Conservation (phyloP, 2,329 filamentous ascomycete species). For the Pseudogymnoascus sp. region DNA sequence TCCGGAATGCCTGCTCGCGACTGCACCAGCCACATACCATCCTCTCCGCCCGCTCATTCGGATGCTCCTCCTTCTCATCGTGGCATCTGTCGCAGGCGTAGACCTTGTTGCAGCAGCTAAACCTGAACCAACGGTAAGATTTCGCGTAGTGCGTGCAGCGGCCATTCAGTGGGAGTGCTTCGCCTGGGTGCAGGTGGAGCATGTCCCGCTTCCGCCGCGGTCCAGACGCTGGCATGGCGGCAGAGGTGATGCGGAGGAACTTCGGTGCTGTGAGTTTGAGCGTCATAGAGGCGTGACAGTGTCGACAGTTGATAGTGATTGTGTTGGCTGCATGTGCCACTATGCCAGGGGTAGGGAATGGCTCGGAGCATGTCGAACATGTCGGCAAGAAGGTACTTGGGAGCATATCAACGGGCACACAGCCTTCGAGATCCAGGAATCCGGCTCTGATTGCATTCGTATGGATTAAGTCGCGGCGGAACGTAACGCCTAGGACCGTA, state of each 20-base stretch:
- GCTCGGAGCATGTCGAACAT: slow-evolving; percentile 65
- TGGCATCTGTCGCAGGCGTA: slow-evolving; percentile 66
- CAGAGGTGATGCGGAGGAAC: slow-evolving; percentile 60
- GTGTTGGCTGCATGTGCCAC: slow-evolving; percentile 66
- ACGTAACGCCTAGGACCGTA: slow-evolving; percentile 42
- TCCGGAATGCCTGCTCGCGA: slow-evolving; percentile 69
- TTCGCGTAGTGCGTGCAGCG: slow-evolving; percentile 50
- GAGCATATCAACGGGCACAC: slow-evolving; percentile 66
- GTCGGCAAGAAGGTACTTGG: slow-evolving; percentile 67
- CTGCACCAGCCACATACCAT: slow-evolving; percentile 80
- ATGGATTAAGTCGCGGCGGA: slow-evolving; percentile 63
- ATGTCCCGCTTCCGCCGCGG: slow-evolving; percentile 40
- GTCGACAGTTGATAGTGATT: slow-evolving; percentile 64
- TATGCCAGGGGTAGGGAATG: slow-evolving; percentile 53
- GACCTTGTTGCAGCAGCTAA: slow-evolving; percentile 52
- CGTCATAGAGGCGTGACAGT: slow-evolving; percentile 71
- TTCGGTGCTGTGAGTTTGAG: slow-evolving; percentile 72
- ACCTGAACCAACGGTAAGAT: slow-evolving; percentile 56
- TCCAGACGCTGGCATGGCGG: slow-evolving; percentile 30
- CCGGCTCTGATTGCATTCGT: slow-evolving; percentile 64
- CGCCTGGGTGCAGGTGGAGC: slow-evolving; percentile 48
- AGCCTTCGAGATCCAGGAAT: slow-evolving; percentile 68
- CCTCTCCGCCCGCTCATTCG: slow-evolving; percentile 70
- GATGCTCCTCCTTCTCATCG: slow-evolving; percentile 52
- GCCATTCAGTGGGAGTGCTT: slow-evolving; percentile 44